Conservation (phyloP, 2,329 filamentous ascomycete genomes). For the Microdochium paspali region DNA sequence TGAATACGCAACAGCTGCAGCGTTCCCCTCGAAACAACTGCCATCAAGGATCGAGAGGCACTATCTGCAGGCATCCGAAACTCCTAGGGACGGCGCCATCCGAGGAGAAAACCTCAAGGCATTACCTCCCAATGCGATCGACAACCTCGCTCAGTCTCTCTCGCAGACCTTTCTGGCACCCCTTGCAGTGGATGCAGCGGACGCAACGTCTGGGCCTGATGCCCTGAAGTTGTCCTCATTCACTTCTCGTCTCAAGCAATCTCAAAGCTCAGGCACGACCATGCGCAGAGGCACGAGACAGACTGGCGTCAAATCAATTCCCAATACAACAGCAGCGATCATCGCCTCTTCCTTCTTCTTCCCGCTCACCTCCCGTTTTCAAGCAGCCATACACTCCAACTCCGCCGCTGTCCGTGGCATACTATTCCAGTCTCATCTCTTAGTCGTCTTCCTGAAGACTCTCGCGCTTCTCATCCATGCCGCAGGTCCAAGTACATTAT, state of each 20-base stretch:
- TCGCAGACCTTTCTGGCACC: conserved; percentile 70
- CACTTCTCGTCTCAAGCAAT: conserved; percentile 63
- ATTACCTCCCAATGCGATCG: conserved; percentile 50
- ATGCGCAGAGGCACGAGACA: background rate
- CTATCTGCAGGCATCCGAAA: conserved; percentile 39
- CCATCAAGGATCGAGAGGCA: conserved; percentile 64
- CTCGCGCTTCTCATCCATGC: conserved; percentile 76
- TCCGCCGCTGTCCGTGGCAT: conserved; percentile 40
- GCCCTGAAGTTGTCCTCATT: conserved; percentile 85
- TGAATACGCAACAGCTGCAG: conserved; percentile 34
- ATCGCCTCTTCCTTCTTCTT: conserved; percentile 76
- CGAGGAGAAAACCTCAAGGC: conserved; percentile 33
- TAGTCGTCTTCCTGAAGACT: conserved; percentile 77
- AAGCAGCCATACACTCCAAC: conserved; percentile 43
- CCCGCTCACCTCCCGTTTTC: conserved; percentile 74
- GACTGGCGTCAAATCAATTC: conserved; percentile 31
- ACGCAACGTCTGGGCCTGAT: conserved; percentile 69
- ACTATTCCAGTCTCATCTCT: conserved; percentile 64
- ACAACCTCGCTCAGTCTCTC: conserved; percentile 57
- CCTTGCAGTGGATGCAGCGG: conserved; percentile 71
- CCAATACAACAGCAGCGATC: conserved; percentile 70
- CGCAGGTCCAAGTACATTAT: conserved; percentile 67
- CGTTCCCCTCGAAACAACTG: conserved; percentile 75
- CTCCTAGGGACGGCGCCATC: conserved; percentile 8
- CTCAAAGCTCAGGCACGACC: conserved; percentile 27